phyloP scores from a whole-genome alignment of 768 basidiomycete genomes.

The Suillus hirtellus region DNA sequence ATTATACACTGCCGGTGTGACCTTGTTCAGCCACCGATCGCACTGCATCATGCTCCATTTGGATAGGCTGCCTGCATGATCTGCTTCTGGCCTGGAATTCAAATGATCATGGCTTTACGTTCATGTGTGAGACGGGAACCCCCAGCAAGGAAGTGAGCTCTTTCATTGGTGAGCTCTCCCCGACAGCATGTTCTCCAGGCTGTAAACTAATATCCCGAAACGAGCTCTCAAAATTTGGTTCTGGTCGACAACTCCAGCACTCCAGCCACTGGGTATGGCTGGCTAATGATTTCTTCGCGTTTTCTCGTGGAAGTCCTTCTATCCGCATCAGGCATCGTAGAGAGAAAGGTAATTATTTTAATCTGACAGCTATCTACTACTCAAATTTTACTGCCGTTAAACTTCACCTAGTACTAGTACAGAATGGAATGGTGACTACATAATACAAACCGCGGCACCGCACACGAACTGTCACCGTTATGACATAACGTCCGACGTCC shows the following conservation, averaged over 20 bases:
- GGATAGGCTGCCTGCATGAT: background rate
- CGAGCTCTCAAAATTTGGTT: background rate
- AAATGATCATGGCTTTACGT: background rate
- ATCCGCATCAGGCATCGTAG: background rate
- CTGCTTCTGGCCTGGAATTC: slow-evolving; percentile 4
- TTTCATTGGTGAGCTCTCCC: background rate
- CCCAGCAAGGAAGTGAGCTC: background rate
- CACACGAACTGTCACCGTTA: background rate
- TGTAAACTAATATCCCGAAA: background rate
- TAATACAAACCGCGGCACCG: background rate
- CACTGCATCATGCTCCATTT: background rate
- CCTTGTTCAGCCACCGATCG: background rate
- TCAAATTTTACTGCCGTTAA: background rate
- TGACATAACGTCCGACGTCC: background rate
- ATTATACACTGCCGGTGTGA: background rate
- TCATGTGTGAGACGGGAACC: background rate
- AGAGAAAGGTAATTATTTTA: background rate
- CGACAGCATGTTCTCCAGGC: background rate
- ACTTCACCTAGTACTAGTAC: background rate
- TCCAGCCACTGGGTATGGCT: background rate
- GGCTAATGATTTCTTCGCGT: background rate
- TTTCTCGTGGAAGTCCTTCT: background rate
- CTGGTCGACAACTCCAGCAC: background rate
- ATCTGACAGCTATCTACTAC: slow-evolving; percentile 3
- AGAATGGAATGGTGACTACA: background rate